Base-by-base conservation (phyloP, 805 yeast species). In the Kodamaea jinghongensis region DNA sequence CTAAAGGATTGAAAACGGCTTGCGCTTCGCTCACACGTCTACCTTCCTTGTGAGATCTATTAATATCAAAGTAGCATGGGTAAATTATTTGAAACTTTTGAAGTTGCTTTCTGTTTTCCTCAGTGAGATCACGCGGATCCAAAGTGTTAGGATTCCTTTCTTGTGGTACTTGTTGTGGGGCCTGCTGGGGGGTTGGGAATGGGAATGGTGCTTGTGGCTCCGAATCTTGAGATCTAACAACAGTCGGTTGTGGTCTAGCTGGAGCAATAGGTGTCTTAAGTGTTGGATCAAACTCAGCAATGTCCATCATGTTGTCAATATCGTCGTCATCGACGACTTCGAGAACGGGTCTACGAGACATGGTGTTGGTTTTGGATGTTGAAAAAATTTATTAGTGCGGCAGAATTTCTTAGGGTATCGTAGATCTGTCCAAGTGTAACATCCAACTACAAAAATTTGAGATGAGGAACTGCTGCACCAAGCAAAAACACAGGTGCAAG, bases 31-130 rank as follows among this genome's bases (percentile, higher is more conserved):
- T 70, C 22, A 89, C 91, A 47, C 98, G 73, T 60, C 99, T 78
- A 5, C 98, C 98, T 57, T 90, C 79, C 38, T 73, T 71, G 51
- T 81, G 86, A 3, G 89, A 70, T 60, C 96, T 74, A 46, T 75
- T 75, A 39, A 66, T 73, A 64, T 91, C 98, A 60, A 91, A 93
- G 65, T 93, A 91, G 54, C 96, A 83, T 22, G 99, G 99, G 57
- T 93, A 93, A 23, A 91, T 49, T 31, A 86, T 58, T 60, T 86
- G 91, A 71, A 89, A 78, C 38, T 68, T 61, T 55, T 79, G 79
- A 50, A 88, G 71, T 56, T 82, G 81, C 45, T 78, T 76, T 40
- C 78, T 61, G 47, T 83, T 83, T 47, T 79, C 80, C 29, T 74
- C 75, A 5, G 73, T 55, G 42, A 81, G 64, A 23, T 51, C 52